Evolutionary conservation across 73 alveolate species (phyloP), one percentile per base, ranked within the genome.

Genomic region (Halteria grandinella): DNA sequence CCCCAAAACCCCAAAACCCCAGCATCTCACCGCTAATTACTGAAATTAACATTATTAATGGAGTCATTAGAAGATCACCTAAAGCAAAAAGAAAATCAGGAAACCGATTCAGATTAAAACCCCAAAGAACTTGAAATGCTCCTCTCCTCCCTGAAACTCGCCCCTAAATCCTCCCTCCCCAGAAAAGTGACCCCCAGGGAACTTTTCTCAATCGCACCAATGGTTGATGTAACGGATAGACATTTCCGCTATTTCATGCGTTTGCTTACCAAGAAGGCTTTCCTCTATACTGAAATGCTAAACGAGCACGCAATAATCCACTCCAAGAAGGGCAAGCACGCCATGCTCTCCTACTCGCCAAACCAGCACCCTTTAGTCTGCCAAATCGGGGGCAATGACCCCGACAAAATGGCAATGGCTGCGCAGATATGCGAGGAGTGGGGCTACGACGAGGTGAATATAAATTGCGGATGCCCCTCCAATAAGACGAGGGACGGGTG

Each of bases 401-500:
- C 99, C 8, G 90, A 92, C 48, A 84, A 79, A 55, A 58, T 94
- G 81, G 96, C 94, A 0, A 34, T 57, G 20, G 97, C 98, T 11
- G 98, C 97, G 20, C 62, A 62, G 37, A 81, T 91, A 43, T 79
- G 53, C 20, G 91, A 94, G 74, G 90, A 79, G 1, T 85, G 72
- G 62, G 96, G 95, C 39, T 93, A 75, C 70, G 92, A 87, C 72
- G 98, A 96, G 86, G 75, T 96, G 45, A 96, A 96, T 69, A 70
- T 96, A 43, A 96, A 96, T 78, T 96, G 97, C 62, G 99, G 99
- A 28, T 96, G 99, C 51, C 99, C 99, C 25, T 79, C 96, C 29
- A 88, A 79, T 54, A 86, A 85, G 62, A 98, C 96, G 32, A 71
- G 88, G 59, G 98, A 88, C 43, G 97, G 98, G 7, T 83, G 89